phyloP scores from a whole-genome alignment of 2,329 filamentous ascomycete species.

The Botrytis squamosa region DNA sequence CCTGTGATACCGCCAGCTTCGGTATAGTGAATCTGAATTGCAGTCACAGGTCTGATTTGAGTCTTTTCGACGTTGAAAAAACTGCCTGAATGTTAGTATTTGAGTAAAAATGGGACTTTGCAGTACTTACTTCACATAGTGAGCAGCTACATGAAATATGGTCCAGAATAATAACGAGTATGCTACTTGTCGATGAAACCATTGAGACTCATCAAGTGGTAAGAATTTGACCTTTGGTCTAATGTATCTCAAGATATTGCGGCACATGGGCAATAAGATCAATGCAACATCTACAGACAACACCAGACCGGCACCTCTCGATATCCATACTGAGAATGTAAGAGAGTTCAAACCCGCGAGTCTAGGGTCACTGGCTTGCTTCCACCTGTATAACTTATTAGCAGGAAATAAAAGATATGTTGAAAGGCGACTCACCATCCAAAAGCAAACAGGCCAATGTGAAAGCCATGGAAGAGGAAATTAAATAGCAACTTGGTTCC shows the following conservation, averaged over 20 bases:
- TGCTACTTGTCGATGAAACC: constrained; percentile 94
- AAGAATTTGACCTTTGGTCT: constrained; percentile 85
- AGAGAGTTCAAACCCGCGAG: constrained; percentile 79
- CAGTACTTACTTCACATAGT: constrained; percentile 84
- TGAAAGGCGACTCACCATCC: constrained; percentile 67
- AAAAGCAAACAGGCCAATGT: constrained; percentile 74
- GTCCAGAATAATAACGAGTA: constrained; percentile 86
- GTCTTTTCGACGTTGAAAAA: constrained; percentile 92
- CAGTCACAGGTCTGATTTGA: constrained; percentile 76
- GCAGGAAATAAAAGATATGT: not conserved
- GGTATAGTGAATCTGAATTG: constrained; percentile 87
- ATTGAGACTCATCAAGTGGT: constrained; percentile 93
- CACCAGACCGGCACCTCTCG: constrained; percentile 85
- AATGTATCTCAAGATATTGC: constrained; percentile 80
- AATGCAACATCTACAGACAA: constrained; percentile 81
- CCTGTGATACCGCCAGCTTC: constrained; percentile 90
- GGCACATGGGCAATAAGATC: constrained; percentile 91
- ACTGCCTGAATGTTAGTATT: constrained; percentile 45
- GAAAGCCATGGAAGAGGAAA: constrained; percentile 74
- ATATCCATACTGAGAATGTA: constrained; percentile 90
- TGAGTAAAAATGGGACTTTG: not conserved
- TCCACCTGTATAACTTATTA: constrained; percentile 58
- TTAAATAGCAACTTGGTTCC: constrained; percentile 75
- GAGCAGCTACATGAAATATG: constrained; percentile 70
- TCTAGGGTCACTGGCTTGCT: constrained; percentile 67